Base-by-base conservation (phyloP, 495 filamentous ascomycete genomes). In the Glutinoglossum americanum region DNA sequence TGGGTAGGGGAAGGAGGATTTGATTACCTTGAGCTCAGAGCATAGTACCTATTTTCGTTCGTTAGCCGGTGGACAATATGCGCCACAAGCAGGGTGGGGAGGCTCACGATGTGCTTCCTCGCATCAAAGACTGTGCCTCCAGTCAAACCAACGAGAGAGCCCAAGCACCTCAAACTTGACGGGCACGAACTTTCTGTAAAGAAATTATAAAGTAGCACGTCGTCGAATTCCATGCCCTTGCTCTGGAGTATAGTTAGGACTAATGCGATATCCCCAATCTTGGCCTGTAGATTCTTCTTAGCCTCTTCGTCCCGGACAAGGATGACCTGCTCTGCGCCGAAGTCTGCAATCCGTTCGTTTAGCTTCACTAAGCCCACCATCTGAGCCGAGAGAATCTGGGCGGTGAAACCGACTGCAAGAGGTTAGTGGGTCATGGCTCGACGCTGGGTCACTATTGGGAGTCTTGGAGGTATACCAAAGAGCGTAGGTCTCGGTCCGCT, bases 151-250 rank as follows among this genome's bases (percentile, higher is more conserved):
- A 21, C 19, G 44, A 59, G 19, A n/a, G 55, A 8, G 37, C 41
- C 32, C 55, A 62, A 27, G 15, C 41, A 55, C 41, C 64, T 58
- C 15, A 53, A 27, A 13, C 61, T 54, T 1, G 28, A 55, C 6
- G 28, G 59, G 28, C 53, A 55, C 15, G 53, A 23, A 32, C 30
- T 35, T 5, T 55, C 53, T n/a, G 53, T 33, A 35, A 71, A 70
- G 17, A 70, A 70, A 45, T 71, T 64, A 47, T 61, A 68, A 1
- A 71, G 23, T 13, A 71, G 55, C 0, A 71, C 69, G 53, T 71
- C 72, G 4, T 74, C 70, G 54, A 74, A 74, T 53, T 74, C 72
- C 72, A 74, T 74, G 8, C 72, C 72, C 45, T 74, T 74, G 33
- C 68, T 70, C 57, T 74, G 61, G 0, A 71, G 61, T 41, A 74